Base-by-base conservation (phyloP, 2,329 filamentous ascomycete species). In the Beauveria sp. region DNA sequence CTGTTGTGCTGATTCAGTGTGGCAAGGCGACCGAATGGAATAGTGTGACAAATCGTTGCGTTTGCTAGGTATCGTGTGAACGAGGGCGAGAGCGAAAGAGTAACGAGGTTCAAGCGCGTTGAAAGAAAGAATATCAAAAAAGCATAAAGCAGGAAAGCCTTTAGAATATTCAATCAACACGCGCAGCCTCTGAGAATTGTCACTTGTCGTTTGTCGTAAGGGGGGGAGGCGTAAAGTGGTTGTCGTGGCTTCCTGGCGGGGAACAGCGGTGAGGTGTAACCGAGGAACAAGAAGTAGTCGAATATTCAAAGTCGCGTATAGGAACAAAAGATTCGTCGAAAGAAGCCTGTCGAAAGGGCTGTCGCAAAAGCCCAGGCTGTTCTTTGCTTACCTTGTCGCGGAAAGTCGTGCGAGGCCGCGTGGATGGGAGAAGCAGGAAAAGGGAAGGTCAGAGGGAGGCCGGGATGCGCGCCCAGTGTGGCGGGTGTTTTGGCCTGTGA, bases 401-500 rank as follows among this genome's bases (percentile, higher is more conserved):
- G 43, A 38, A n/a, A 43, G 26, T 57, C 28, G 54, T 58, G 28
- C 6, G 56, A 50, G 46, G 46, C 43, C 20, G 9, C 46, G 56
- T 58, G 30, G 45, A 49, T 50, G 46, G 45, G 30, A 30, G 45
- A 58, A 43, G 20, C 53, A 55, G 30, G 16, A 50, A 49, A 58
- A 58, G 42, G 56, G 45, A 26, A 51, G 34, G 34, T 12, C 28
- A 51, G 16, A 54, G 52, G 30, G 56, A 42, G 43, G 55, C 43
- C 43, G 45, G 56, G 30, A 58, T 50, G 56, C 56, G 56, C 56
- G 34, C 43, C 42, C 54, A 57, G 55, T 58, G 56, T 30, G 30
- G 56, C 42, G 43, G 43, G 24, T 60, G 58, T 60, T 60, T 60
- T 60, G 58, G 58, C 58, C 50, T 60, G 58, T 60, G 58, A 60